phyloP scores from a whole-genome alignment of 1,284 basidiomycete genomes.

The Athelia psychrophila region DNA sequence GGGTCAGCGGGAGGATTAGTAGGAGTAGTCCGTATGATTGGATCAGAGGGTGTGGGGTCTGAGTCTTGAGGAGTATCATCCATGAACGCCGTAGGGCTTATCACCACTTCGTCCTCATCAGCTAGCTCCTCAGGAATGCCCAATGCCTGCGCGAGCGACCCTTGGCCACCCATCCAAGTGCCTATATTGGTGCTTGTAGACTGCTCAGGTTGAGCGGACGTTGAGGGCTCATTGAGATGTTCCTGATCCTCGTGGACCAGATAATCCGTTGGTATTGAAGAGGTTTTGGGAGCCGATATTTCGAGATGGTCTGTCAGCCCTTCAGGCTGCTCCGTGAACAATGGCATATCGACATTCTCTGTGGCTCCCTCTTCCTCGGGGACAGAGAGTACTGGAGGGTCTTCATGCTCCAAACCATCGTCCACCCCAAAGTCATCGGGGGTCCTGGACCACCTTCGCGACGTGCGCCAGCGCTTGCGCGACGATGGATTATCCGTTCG shows the following conservation, averaged over 20 bases:
- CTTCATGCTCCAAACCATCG: slow-evolving; percentile 4
- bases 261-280: neutral
- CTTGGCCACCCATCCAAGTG: neutral
- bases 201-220: neutral
- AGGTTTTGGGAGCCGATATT: neutral
- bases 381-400: slow-evolving; percentile 2
- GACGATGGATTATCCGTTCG: neutral
- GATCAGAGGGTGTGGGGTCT: neutral
- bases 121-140: slow-evolving; percentile 1
- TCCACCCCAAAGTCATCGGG: slow-evolving; percentile 6
- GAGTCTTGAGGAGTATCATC: slow-evolving; percentile 1
- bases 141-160: neutral
- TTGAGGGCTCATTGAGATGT: neutral
- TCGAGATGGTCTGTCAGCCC: no score
- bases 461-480: slow-evolving; percentile 39
- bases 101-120: slow-evolving; percentile 15
- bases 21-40: neutral
- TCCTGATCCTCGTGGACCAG: neutral
- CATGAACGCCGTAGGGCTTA: slow-evolving; percentile 3
- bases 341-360: neutral
- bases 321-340: neutral
- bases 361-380: slow-evolving; percentile 8
- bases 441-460: slow-evolving; percentile 29
- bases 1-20: neutral
- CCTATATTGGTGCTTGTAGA: neutral